These are phyloP conservation scores for Aspergillus coremiiformis DNA, from an alignment of 495 filamentous ascomycete genomes.

Conservation along the genomic window DNA sequence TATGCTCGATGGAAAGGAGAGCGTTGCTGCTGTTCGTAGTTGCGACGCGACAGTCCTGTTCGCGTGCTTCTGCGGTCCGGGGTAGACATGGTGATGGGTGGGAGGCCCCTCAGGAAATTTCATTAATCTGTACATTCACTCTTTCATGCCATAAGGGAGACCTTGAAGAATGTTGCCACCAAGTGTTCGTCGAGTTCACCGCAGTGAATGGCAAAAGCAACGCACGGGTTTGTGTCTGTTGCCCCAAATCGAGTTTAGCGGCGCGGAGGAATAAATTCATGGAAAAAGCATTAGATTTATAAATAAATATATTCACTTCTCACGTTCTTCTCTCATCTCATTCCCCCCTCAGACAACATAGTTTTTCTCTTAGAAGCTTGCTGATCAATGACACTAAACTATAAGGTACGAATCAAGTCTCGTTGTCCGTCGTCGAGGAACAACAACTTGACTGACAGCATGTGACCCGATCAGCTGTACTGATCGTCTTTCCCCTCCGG, in stretches of 20 bases:
- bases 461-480: constrained; percentile 28
- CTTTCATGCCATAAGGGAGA: background rate
- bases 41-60: constrained; percentile 22
- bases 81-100: constrained; percentile 18
- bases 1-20: constrained; percentile 34
- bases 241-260: constrained; percentile 11
- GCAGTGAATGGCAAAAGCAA: background rate
- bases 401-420: background rate
- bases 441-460: constrained; percentile 15
- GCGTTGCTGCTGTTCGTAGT: constrained; percentile 18
- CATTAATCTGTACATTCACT: background rate
- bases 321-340: background rate
- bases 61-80: constrained; percentile 19
- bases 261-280: constrained; percentile 9
- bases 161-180: background rate
- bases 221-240: background rate
- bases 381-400: constrained; percentile 6
- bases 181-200: background rate
- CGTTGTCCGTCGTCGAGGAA: background rate
- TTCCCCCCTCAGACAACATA: background rate
- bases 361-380: background rate
- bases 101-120: background rate
- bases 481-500: constrained; percentile 12
- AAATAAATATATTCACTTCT: background rate
- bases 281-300: background rate